Conservation (phyloP, 2,329 filamentous ascomycete genomes). For the Westerdykella ornata region DNA sequence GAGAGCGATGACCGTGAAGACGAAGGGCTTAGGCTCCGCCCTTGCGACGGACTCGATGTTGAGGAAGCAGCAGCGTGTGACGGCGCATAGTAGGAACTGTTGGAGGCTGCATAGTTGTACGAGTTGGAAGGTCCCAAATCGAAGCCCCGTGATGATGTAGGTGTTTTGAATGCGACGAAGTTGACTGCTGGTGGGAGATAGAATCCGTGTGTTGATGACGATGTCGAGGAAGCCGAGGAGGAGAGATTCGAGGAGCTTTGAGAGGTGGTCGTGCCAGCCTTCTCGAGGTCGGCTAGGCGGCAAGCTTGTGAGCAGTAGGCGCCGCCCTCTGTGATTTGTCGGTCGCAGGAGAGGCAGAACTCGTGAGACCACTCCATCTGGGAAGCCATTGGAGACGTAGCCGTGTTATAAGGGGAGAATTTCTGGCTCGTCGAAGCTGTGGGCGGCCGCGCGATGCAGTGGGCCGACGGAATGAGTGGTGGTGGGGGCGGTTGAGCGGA, state of each 20-base stretch:
- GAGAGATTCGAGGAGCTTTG: slow-evolving; percentile 42
- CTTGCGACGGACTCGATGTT: slow-evolving; percentile 27
- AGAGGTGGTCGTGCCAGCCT: slow-evolving; percentile 43
- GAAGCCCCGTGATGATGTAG: slow-evolving; percentile 41
- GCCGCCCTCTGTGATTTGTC: slow-evolving; percentile 67
- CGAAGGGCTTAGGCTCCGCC: slow-evolving; percentile 50
- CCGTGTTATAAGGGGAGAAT: slow-evolving; percentile 1
- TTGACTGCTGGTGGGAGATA: slow-evolving; percentile 69
- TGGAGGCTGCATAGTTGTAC: slow-evolving; percentile 30
- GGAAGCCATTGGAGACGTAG: slow-evolving; percentile 28
- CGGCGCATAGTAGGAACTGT: slow-evolving; percentile 34
- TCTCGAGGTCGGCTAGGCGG: slow-evolving; percentile 80
- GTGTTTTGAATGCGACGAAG: slow-evolving; percentile 59
- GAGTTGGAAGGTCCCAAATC: slow-evolving; percentile 43
- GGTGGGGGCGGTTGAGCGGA: slow-evolving; percentile 1
- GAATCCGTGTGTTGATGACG: slow-evolving; percentile 51
- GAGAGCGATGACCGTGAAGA: slow-evolving; percentile 80
- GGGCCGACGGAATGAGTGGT: background rate
- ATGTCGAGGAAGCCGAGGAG: slow-evolving; percentile 48
- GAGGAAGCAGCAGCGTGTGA: slow-evolving; percentile 7
- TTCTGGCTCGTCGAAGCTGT: background rate
- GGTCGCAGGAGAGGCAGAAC: slow-evolving; percentile 91
- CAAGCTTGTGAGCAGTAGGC: slow-evolving; percentile 92
- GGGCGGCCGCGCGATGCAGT: background rate
- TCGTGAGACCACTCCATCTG: slow-evolving; percentile 70